Percentiles rank a stretch among this genome's conserved stretches.
Conservation (phyloP, 768 basidiomycete genomes). For the Cystofilobasidium bisporidii region DNA sequence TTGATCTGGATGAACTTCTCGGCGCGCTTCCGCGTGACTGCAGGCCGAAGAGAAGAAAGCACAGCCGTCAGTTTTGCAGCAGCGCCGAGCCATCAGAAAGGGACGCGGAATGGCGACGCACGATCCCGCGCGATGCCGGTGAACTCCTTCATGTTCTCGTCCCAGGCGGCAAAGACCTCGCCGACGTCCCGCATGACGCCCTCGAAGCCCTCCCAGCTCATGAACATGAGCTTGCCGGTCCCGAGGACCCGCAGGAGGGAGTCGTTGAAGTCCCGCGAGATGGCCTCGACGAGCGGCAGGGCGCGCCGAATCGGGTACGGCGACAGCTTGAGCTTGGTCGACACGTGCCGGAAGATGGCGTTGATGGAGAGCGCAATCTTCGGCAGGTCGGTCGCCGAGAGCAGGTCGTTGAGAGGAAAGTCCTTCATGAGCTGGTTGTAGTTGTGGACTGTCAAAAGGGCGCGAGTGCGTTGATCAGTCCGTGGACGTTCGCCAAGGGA, state of each 20-base stretch:
- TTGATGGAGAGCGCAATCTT: slow-evolving; percentile 83
- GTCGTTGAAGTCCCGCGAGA: slow-evolving; percentile 94
- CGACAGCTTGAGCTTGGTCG: slow-evolving; percentile 88
- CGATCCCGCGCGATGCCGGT: slow-evolving; percentile 80
- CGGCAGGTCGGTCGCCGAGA: slow-evolving; percentile 90
- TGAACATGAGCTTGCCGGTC: slow-evolving; percentile 82
- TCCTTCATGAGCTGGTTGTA: slow-evolving; percentile 99
- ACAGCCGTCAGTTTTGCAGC: background rate
- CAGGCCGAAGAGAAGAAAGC: background rate
- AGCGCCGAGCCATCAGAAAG: no score
- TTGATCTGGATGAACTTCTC: slow-evolving; percentile 98
- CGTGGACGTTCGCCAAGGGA: background rate
- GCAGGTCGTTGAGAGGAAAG: slow-evolving; percentile 90
- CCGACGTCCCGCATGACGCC: slow-evolving; percentile 64
- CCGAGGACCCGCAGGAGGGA: slow-evolving; percentile 83
- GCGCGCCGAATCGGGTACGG: slow-evolving; percentile 95
- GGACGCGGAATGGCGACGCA: slow-evolving; percentile 27
- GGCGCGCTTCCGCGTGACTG: slow-evolving; percentile 69
- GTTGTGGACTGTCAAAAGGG: slow-evolving; percentile 62
- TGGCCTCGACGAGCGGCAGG: slow-evolving; percentile 92
- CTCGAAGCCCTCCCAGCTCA: slow-evolving; percentile 90
- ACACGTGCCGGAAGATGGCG: slow-evolving; percentile 85
- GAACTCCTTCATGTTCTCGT: slow-evolving; percentile 79
- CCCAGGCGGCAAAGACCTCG: slow-evolving; percentile 76
- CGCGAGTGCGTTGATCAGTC: background rate